A percentile compares a stretch with the other conserved stretches of the same genome.
phyloP scores from a whole-genome alignment of 208 protist genomes.

The Leptomonas pyrrhocoris region DNA sequence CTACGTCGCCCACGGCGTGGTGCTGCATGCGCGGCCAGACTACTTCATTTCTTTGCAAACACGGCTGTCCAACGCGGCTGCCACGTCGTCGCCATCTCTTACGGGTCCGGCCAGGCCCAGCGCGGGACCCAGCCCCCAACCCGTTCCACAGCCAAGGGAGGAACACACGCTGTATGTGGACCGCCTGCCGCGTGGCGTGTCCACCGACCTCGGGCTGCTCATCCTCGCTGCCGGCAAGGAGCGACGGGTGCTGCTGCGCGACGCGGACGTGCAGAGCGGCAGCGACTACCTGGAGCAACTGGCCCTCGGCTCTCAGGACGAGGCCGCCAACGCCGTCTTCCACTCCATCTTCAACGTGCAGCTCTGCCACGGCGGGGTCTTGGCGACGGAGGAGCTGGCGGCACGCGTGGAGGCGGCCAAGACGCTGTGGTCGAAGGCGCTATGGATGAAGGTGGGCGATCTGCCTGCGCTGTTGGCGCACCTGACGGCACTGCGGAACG shows the following conservation, averaged over 20 bases:
- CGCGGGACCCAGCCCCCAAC: constrained; percentile 6
- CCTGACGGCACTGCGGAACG: constrained; percentile 53
- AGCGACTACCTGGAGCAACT: constrained; percentile 74
- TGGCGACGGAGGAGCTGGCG: constrained; percentile 69
- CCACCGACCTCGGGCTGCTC: constrained; percentile 59
- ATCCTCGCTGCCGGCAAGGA: constrained; percentile 76
- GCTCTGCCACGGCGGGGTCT: constrained; percentile 58
- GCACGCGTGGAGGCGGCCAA: constrained; percentile 71
- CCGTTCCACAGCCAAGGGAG: constrained; percentile 22
- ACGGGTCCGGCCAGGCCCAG: neutral
- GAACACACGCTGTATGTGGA: constrained; percentile 67
- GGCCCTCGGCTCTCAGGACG: constrained; percentile 75
- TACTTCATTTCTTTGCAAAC: constrained; percentile 69
- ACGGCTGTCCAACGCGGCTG: neutral
- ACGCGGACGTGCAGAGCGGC: constrained; percentile 35
- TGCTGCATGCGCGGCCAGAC: constrained; percentile 74
- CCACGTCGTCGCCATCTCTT: neutral
- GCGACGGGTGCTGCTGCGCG: constrained; percentile 64
- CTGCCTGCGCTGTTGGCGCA: constrained; percentile 39
- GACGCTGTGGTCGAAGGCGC: constrained; percentile 72
- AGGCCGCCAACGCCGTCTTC: constrained; percentile 78
- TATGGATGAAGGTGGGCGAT: constrained; percentile 72
- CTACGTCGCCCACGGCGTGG: constrained; percentile 85
- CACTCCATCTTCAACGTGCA: constrained; percentile 69
- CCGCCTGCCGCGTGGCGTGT: constrained; percentile 64